Conservation (phyloP, 2,329 filamentous ascomycete genomes). For the Trichoderma cornu-damae region DNA sequence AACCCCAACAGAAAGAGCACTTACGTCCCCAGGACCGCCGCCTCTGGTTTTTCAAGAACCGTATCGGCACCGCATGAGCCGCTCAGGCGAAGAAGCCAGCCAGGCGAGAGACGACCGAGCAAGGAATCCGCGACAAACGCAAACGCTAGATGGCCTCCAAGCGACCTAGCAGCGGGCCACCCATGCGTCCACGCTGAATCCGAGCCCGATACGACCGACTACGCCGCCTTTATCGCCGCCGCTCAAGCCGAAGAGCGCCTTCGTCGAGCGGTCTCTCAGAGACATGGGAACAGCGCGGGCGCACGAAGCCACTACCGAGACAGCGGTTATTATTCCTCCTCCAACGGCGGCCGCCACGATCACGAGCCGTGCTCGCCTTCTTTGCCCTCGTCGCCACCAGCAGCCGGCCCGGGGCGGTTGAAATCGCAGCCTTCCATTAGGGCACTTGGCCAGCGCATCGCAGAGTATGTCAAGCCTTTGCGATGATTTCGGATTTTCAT, state of each 20-base stretch:
- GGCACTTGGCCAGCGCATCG: conserved; percentile 15
- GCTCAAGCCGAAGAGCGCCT: conserved; percentile 18
- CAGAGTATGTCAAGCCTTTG: conserved; percentile 19
- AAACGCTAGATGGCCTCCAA: not conserved
- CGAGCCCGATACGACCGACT: conserved; percentile 21
- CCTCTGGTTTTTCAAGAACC: conserved; percentile 15
- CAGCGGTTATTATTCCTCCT: conserved; percentile 18
- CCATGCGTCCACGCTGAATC: conserved; percentile 7
- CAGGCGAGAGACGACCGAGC: not conserved
- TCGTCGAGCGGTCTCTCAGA: conserved; percentile 3
- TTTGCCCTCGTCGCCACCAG: not conserved
- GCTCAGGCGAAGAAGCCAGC: not conserved
- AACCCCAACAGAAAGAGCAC: not conserved
- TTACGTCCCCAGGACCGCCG: conserved; percentile 14
- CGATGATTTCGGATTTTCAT: too few relatives aligned
- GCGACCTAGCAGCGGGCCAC: conserved; percentile 10
- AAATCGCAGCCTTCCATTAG: conserved; percentile 1
- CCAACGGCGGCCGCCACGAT: conserved; percentile 1
- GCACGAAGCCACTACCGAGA: conserved; percentile 11
- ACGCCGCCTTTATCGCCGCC: conserved; percentile 23
- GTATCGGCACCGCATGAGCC: not conserved
- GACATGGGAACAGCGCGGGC: not conserved
- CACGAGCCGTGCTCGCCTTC: not conserved
- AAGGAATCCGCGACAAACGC: not conserved
- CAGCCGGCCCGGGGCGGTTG: not conserved